phyloP scores from a whole-genome alignment of 163 green algal species.

The Coccomyxa subellipsoidea region DNA sequence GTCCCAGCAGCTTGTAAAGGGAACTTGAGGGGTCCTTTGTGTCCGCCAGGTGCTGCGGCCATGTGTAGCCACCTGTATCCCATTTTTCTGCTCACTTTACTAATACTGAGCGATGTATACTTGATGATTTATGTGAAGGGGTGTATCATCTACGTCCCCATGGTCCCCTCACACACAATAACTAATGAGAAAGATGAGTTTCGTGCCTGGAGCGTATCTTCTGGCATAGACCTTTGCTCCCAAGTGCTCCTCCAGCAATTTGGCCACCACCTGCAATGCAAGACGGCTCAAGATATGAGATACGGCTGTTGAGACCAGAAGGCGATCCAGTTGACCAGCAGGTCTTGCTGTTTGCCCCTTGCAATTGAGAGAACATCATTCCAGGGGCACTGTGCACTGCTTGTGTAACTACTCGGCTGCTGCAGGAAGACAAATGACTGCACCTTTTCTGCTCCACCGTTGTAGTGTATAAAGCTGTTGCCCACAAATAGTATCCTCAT shows the following conservation, averaged over 20 bases:
- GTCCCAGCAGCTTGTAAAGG: slow-evolving; percentile 8
- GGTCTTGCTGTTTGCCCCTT: too few relatives aligned
- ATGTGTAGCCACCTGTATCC: slow-evolving; percentile 1
- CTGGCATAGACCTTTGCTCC: neutral
- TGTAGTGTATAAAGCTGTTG: slow-evolving; percentile 10
- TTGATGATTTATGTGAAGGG: too few relatives aligned
- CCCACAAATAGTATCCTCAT: slow-evolving; percentile 4
- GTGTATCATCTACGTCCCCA: too few relatives aligned
- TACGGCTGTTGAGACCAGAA: neutral
- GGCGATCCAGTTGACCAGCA: too few relatives aligned
- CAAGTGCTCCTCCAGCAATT: neutral
- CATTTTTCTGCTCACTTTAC: too few relatives aligned
- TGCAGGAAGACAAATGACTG: neutral
- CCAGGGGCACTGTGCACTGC: too few relatives aligned
- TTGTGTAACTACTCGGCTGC: too few relatives aligned
- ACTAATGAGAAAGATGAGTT: too few relatives aligned
- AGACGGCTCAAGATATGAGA: neutral
- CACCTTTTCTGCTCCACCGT: slow-evolving; percentile 8
- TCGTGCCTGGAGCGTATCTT: neutral
- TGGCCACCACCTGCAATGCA: slow-evolving; percentile 1
- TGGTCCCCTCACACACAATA: too few relatives aligned
- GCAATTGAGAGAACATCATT: too few relatives aligned
- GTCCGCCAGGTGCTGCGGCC: slow-evolving; percentile 7
- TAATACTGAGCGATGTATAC: too few relatives aligned
- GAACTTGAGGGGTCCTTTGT: neutral